A percentile compares a stretch with the other conserved stretches of the same genome.
Conservation (phyloP, 805 yeast species). For the Tetrapisispora nanseiensis region DNA sequence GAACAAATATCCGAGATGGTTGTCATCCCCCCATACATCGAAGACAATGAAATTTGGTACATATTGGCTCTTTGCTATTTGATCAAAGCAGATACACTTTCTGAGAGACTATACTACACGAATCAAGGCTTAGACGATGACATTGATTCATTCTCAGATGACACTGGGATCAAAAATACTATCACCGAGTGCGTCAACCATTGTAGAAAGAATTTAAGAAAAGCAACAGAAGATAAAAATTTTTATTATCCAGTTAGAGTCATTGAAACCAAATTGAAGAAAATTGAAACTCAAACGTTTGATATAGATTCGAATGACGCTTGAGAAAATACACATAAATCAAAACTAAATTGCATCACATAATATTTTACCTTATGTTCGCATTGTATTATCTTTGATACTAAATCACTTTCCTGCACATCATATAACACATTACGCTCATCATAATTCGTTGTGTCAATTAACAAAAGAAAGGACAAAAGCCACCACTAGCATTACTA, state of each 20-base stretch:
- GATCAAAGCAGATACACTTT: slow-evolving; percentile 18
- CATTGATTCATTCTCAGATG: not conserved
- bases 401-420: too few relatives aligned
- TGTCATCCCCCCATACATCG: slow-evolving; percentile 27
- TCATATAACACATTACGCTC: too few relatives aligned
- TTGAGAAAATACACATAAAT: not conserved
- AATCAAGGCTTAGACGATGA: not conserved
- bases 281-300: not conserved
- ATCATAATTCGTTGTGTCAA: too few relatives aligned
- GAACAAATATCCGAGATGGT: slow-evolving; percentile 23
- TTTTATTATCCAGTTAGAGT: not conserved
- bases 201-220: slow-evolving; percentile 2
- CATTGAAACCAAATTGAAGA: not conserved
- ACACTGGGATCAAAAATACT: not conserved
- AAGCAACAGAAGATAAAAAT: not conserved
- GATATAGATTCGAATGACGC: not conserved
- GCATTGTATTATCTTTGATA: too few relatives aligned
- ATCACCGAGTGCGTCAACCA: not conserved
- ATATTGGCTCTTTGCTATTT: slow-evolving; percentile 22
- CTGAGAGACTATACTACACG: not conserved
- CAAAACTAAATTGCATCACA: too few relatives aligned
- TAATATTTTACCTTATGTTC: not conserved
- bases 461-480: too few relatives aligned
- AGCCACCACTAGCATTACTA: too few relatives aligned
- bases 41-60: slow-evolving; percentile 27